Evolutionary conservation across 2,329 filamentous ascomycete genomes (phyloP), one percentile per base, ranked within the genome.

Genomic region (Sporothrix pallida): DNA sequence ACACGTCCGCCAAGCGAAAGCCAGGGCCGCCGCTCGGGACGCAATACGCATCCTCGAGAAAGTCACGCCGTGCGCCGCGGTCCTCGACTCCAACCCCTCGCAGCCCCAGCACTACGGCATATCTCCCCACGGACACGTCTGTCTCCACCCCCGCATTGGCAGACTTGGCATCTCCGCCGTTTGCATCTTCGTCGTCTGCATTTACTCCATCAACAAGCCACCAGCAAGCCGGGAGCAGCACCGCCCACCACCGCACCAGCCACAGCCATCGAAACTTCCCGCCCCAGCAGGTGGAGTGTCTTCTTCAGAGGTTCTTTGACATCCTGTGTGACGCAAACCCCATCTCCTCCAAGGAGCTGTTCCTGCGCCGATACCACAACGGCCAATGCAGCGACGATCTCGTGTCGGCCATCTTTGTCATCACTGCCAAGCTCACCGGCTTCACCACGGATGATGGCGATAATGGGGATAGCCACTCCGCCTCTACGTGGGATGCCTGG

Each of bases 1-100:
- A 67, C 62, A 48, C 42, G 42, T 67, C 62, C 3, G 20, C 17
- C 20, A 67, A 26, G 44, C 62, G 62, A n/a, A 67, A 67, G n/a
- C 62, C 62, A 15, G 62, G 62, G 6, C 62, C 62, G 2, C 42
- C 37, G 13, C 62, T 46, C 20, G 62, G 62, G 13, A 26, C 62
- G 9, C 62, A 67, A 8, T 44, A 67, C 42, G 20, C 62, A 8
- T 10, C 31, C n/a, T 44, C 42, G 44, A 46, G 62, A 26, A 67
- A 48, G 62, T 67, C 62, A 0, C 62, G 44, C 20, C 62, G 62
- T 17, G 26, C 13, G 37, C 12, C 26, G 23, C 56, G 13, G 13
- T 13, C 54, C 23, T 23, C 20, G 12, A 52, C 50, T n/a, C 50
- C 50, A 1, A 52, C 2, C 6, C 12, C 15, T n/a, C 15, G n/a